phyloP scores from a whole-genome alignment of 1,284 basidiomycete genomes.

The Apiotrichum domesticum region DNA sequence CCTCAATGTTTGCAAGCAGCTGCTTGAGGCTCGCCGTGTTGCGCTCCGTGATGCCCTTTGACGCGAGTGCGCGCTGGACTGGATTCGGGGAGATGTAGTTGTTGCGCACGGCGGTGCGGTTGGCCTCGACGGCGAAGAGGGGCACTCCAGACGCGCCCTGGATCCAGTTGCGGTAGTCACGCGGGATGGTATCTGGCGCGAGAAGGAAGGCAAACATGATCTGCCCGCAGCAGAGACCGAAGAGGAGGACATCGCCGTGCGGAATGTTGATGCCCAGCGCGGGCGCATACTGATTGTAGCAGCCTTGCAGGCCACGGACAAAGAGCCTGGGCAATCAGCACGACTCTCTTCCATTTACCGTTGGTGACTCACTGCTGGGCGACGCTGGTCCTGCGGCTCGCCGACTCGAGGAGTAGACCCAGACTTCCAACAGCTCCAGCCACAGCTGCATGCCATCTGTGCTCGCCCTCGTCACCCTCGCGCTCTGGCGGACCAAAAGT shows the following conservation, averaged over 20 bases:
- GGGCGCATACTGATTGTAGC: slow-evolving; percentile 49
- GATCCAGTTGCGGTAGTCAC: slow-evolving; percentile 69
- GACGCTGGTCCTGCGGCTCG: slow-evolving; percentile 62
- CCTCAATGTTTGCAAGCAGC: slow-evolving; percentile 28
- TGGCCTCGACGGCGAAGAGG: slow-evolving; percentile 57
- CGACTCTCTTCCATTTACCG: too few species aligned
- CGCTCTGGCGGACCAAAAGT: slow-evolving; percentile 42
- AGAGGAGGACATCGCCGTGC: slow-evolving; percentile 76
- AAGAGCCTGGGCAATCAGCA: slow-evolving; percentile 35
- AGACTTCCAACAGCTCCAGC: slow-evolving; percentile 73
- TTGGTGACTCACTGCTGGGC: slow-evolving; percentile 62
- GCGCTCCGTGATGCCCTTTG: slow-evolving; percentile 36
- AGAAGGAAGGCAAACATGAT: slow-evolving; percentile 81
- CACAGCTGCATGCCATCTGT: slow-evolving; percentile 78
- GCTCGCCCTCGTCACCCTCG: slow-evolving; percentile 54
- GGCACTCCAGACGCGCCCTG: slow-evolving; percentile 63
- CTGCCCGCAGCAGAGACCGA: slow-evolving; percentile 77
- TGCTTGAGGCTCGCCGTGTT: slow-evolving; percentile 26
- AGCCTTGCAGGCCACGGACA: slow-evolving; percentile 46
- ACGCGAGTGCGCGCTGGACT: slow-evolving; percentile 55
- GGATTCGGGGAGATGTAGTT: slow-evolving; percentile 56
- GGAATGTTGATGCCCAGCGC: slow-evolving; percentile 61
- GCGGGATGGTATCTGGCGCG: slow-evolving; percentile 73
- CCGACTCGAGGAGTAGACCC: slow-evolving; percentile 78
- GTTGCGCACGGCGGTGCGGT: slow-evolving; percentile 57